These are phyloP conservation scores for Kodamaea laetipori DNA, from an alignment of 805 yeast species.

Conservation along the genomic window DNA sequence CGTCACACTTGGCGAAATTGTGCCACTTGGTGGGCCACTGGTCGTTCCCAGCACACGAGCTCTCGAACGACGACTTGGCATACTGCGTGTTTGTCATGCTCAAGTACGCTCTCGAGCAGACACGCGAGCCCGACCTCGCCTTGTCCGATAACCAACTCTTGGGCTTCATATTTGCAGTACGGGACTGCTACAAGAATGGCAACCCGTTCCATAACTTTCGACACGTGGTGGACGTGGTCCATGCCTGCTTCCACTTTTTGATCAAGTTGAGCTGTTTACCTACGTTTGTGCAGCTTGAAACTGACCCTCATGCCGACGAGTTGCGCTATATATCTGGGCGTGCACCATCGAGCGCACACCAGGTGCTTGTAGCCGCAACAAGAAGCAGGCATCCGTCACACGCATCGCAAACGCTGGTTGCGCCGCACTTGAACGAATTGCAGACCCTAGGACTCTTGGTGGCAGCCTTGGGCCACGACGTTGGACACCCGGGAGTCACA, in stretches of 20 bases:
- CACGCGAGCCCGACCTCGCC: conserved; percentile 13
- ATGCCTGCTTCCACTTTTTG: conserved; percentile 76
- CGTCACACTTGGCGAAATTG: conserved; percentile 27
- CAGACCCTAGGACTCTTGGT: conserved; percentile 65
- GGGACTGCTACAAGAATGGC: conserved; percentile 79
- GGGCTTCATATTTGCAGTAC: conserved; percentile 62
- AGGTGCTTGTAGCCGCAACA: background rate
- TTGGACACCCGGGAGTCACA: conserved; percentile 96
- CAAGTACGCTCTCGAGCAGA: conserved; percentile 40
- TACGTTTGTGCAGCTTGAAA: conserved; percentile 36
- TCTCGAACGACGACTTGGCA: conserved; percentile 64
- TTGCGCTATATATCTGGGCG: conserved; percentile 10
- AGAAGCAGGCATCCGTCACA: background rate
- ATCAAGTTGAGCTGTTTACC: conserved; percentile 45
- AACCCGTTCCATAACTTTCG: conserved; percentile 94
- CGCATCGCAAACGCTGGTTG: background rate
- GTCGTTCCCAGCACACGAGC: conserved; percentile 71
- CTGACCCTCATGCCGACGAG: conserved; percentile 35
- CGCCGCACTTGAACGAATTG: conserved; percentile 31
- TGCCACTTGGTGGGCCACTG: conserved; percentile 55
- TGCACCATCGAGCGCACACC: conserved; percentile 1
- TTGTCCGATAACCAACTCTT: conserved; percentile 48
- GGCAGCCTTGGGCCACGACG: conserved; percentile 92
- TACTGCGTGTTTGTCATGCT: conserved; percentile 61
- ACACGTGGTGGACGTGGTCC: conserved; percentile 94